Conservation (phyloP, 2,329 filamentous ascomycete species). For the Colletotrichum sojae region DNA sequence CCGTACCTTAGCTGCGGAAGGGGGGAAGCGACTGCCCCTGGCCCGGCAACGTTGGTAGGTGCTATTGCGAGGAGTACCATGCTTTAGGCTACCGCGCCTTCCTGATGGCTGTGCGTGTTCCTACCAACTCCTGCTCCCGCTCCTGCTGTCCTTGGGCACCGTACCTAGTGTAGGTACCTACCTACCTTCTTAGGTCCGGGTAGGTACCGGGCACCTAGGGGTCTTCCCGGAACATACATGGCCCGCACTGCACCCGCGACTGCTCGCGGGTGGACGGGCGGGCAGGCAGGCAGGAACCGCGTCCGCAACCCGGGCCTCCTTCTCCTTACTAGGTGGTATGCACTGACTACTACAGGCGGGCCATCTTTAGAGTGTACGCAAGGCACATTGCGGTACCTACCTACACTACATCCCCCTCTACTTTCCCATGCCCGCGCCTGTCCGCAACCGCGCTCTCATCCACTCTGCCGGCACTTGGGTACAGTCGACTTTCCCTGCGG, state of each 20-base stretch:
- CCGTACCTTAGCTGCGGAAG: background rate
- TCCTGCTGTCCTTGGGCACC: background rate
- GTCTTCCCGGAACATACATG: conserved; percentile 32
- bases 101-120: background rate
- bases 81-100: conserved; percentile 9
- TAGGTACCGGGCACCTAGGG: background rate
- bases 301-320: background rate
- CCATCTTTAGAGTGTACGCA: too few relatives aligned
- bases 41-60: background rate
- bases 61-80: conserved; percentile 11
- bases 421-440: conserved; percentile 8
- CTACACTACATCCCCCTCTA: background rate
- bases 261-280: too few relatives aligned
- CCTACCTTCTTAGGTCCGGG: background rate
- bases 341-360: too few relatives aligned
- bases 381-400: background rate
- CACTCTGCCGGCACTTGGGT: background rate
- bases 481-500: background rate
- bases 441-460: too few relatives aligned
- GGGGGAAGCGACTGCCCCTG: background rate
- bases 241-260: conserved; percentile 2
- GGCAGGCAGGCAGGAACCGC: background rate
- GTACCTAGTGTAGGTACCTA: background rate
- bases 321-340: too few relatives aligned
- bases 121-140: too few relatives aligned